Conservation (phyloP, 306 rosid genomes). For the Parietaria judaica region DNA sequence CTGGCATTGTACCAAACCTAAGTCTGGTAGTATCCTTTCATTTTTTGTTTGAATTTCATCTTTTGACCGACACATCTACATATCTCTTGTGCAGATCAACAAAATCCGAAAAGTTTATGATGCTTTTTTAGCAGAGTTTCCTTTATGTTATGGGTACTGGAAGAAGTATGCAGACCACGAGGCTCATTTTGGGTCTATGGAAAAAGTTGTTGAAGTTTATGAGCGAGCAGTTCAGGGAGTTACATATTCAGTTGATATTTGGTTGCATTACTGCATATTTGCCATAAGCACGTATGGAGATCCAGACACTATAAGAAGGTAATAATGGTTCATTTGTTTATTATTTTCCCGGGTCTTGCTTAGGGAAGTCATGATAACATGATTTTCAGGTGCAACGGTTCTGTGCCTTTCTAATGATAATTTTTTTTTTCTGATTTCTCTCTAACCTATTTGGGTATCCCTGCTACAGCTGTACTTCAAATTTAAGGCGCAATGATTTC, state of each 20-base stretch:
- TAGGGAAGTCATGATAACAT: slow-evolving; percentile 35
- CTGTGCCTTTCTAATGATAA: background rate
- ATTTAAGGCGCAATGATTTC: slow-evolving; percentile 69
- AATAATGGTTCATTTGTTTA: slow-evolving; percentile 35
- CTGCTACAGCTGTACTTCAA: slow-evolving; percentile 79
- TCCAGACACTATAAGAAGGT: slow-evolving; percentile 93
- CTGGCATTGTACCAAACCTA: background rate
- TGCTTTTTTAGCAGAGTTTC: slow-evolving; percentile 88
- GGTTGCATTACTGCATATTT: slow-evolving; percentile 99
- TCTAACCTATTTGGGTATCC: slow-evolving; percentile 74
- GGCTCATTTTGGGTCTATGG: slow-evolving; percentile 68
- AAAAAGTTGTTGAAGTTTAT: slow-evolving; percentile 93
- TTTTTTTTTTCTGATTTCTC: slow-evolving; percentile 22
- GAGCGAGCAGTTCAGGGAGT: slow-evolving; percentile 97
- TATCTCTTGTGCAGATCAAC: slow-evolving; percentile 53
- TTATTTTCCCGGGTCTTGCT: slow-evolving; percentile 16
- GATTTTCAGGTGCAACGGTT: slow-evolving; percentile 37
- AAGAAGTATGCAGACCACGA: slow-evolving; percentile 99
- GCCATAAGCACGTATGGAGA: slow-evolving; percentile 83
- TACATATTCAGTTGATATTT: slow-evolving; percentile 95
- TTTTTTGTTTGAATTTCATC: background rate
- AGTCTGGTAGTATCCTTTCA: background rate
- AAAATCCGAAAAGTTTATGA: slow-evolving; percentile 85
- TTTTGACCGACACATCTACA: background rate
- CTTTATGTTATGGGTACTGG: slow-evolving; percentile 97